Evolutionary conservation across 306 rosid genomes (phyloP), one percentile per base, ranked within the genome.

Genomic region (Vachellia collinsii): DNA sequence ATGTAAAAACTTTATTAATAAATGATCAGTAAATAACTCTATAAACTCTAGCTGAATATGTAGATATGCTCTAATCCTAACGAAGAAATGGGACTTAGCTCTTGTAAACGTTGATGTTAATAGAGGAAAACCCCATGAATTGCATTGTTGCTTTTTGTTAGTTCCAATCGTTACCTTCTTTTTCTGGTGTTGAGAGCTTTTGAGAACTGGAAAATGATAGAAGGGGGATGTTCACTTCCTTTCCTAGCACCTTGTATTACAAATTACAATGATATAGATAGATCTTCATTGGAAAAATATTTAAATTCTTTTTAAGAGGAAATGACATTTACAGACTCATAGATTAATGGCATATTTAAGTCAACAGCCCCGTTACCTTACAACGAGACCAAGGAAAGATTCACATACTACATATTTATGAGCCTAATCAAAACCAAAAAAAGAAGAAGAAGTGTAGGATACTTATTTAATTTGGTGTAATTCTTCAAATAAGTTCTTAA

Each of bases 41-140:
- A 5, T 51, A 17, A 51, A 4, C 17, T 1, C 3, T 6, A 1
- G 17, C 17, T 0, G 1, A 51, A 16, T 4, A 13, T 4, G 0
- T 1, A 50, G 7, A n/a, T 1, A 3, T 14, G n/a, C 1, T 0
- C 1, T 14, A 0, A 13, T 4, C n/a, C 6, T 16, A 0, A 3
- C 12, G 19, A 48, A 50, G 4, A 0, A 4, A 4, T 11, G 1
- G 0, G 14, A 12, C 54, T 48, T 19, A 13, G 4, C 6, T 48
- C n/a, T 4, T 13, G 0, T 48, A 13, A 39, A 14, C 13, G 7
- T 0, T 48, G 3, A 48, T 48, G 13, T 48, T 48, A 48, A 13
- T 48, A 48, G 3, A 44, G 3, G 13, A 14, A 48, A 51, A 5
- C 2, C 0, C 58, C 8, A 17, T 17, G n/a, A 16, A 51, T 51